Evolutionary conservation across 2,329 filamentous ascomycete species (phyloP), one percentile per base, ranked within the genome.

Genomic region (Fusarium sp.): DNA sequence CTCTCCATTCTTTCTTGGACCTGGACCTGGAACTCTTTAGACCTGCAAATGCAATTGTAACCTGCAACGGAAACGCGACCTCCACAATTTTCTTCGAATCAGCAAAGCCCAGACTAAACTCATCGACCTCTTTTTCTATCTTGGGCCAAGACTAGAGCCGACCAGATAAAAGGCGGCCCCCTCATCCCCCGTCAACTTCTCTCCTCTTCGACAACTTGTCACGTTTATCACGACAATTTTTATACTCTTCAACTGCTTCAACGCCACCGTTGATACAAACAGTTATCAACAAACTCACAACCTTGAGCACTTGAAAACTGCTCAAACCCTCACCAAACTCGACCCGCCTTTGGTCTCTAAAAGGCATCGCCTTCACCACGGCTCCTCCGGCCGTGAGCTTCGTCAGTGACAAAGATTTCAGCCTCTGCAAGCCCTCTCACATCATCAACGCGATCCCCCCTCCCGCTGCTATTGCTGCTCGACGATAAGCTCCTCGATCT

Each of bases 371-470:
- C 75, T 74, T 79, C 82, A 90, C 79, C 81, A 91, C 90, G 90
- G 90, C 89, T 91, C 84, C 83, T 79, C 81, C 79, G 84, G 89
- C 89, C 89, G 88, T 88, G 73, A 84, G 80, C 79, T 84, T 89
- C 81, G 85, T 90, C 81, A 88, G 87, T 86, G 88, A 91, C 83
- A 88, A 91, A 90, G 87, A 91, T 91, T 91, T 90, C 88, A 88
- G 88, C 84, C 84, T 89, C 82, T 86, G 87, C 81, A 87, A 89
- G 83, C 86, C 87, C 78, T 86, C 88, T 75, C 88, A 91, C 84
- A 91, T 90, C 83, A 89, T 91, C 87, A 91, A 91, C 88, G 85
- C 84, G 62, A 86, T 87, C 71, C 89, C 89, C 68, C 89, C 89
- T 81, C 89, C 89, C 79, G 75, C 83, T 78, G 78, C 82, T 84